Evolutionary conservation across 257 asterid genomes (phyloP), one percentile per base, ranked within the genome.

Genomic region (Rauvolfia tetraphylla): DNA sequence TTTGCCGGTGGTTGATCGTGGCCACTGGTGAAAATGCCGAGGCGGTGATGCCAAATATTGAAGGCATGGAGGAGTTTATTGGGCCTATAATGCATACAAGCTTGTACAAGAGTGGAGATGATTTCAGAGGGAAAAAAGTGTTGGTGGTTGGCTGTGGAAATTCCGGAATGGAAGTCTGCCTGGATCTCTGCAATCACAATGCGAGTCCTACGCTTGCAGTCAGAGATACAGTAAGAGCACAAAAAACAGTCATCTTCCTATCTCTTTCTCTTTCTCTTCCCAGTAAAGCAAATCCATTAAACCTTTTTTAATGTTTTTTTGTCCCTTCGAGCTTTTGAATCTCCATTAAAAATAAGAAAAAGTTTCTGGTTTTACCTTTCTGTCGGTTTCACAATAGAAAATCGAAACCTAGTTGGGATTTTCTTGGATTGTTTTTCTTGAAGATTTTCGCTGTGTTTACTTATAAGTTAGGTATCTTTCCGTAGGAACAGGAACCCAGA

Each of bases 1-100:
- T 85, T 7, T 73, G 87, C 74, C 80, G 86, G 76, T 91, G 97
- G 98, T 67, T 93, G 85, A 73, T 93, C 0, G 97, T 80, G 36
- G 98, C 98, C 5, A 93, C 96, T 15, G 98, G 96, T 15, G 98
- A 93, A 83, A 91, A 90, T 78, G 97, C 96, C 1, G 97, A 89
- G 88, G 89, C 86, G 53, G 90, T 85, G 76, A 63, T 86, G 76
- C 96, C 97, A 23, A 5, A 34, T 31, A 82, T 93, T 0, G 84
- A 83, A 27, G 98, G 98, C 72, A 74, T 79, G 88, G 87, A 67
- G 57, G 87, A 81, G 57, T 93, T 91, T 56, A 74, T 76, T 0
- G 95, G 95, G 7, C 76, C 27, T 5, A 85, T 90, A 69, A 83
- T 93, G 81, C 98, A 93, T 11, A 89, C 98, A 3, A 83, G 96